phyloP scores from a whole-genome alignment of 371 early-diverging fungal genomes.

The Funneliformis caledonium region DNA sequence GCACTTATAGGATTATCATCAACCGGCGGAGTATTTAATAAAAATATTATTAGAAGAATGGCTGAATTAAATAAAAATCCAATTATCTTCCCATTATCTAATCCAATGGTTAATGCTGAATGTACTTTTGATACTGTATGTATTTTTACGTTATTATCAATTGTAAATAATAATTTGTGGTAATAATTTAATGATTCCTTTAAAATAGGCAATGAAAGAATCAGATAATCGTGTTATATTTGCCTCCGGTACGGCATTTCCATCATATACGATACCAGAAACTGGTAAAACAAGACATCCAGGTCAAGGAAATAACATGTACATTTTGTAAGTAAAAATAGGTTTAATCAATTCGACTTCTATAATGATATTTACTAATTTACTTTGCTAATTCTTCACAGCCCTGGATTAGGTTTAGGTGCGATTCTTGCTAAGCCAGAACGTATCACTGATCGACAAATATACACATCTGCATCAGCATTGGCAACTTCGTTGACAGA shows the following conservation, averaged over 20 bases:
- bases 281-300: slow-evolving; percentile 63
- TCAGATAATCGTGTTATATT: slow-evolving; percentile 85
- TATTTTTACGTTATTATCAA: background rate
- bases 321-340: slow-evolving; percentile 58
- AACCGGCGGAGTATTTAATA: slow-evolving; percentile 72
- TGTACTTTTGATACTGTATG: slow-evolving; percentile 79
- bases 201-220: slow-evolving; percentile 67
- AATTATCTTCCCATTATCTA: slow-evolving; percentile 92
- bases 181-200: background rate
- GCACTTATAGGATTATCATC: slow-evolving; percentile 86
- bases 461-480: slow-evolving; percentile 79
- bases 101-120: slow-evolving; percentile 87
- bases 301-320: slow-evolving; percentile 95
- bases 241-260: slow-evolving; percentile 94
- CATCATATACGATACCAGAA: slow-evolving; percentile 65
- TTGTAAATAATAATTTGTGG: background rate
- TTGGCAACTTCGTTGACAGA: slow-evolving; percentile 75
- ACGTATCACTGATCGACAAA: slow-evolving; percentile 78
- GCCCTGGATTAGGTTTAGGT: slow-evolving; percentile 91
- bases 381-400: slow-evolving; percentile 43
- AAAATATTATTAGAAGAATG: slow-evolving; percentile 69
- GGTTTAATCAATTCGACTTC: background rate
- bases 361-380: background rate
- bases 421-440: slow-evolving; percentile 70
- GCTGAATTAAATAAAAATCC: slow-evolving; percentile 77